Evolutionary conservation across 2,329 filamentous ascomycete genomes (phyloP), one percentile per base, ranked within the genome.

Genomic region (Stagonosporopsis chrysanthemi): DNA sequence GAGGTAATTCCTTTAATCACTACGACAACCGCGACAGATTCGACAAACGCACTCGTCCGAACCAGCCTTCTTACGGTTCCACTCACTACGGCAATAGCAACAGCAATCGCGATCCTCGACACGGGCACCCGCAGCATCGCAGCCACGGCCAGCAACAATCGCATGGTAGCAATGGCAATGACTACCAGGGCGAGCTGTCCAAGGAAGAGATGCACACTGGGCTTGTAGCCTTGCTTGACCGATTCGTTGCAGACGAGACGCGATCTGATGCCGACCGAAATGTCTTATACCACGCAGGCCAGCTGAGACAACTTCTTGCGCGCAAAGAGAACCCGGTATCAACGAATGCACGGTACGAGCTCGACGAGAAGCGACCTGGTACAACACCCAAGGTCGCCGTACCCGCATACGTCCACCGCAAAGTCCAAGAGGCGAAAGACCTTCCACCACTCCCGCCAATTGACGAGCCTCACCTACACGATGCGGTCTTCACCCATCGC

Each of bases 401-500:
- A 14, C 73, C 72, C 9, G 43, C 60, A 15, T 75, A 75, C 55
- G 53, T 73, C 28, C 49, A 66, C 24, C 63, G 66, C 52, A 68
- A 60, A 41, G 56, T 75, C 19, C 54, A 64, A 6, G 58, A 48
- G 8, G 74, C 81, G 3, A 62, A 68, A 15, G 60, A 75, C 1
- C 70, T 85, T 1, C 88, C 88, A 3, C 80, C 83, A 1, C 77
- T 92, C 1, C 90, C 90, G 3, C 71, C 78, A 9, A 84, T 92
- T 47, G 68, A 81, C 6, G 83, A 92, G 61, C 77, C 82, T 0
- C 75, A 79, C 22, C 80, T 93, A 17, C 85, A 88, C 65, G 78
- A 77, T 24, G 83, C 86, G 15, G 85, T 87, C 11, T 89, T 93
- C 67, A 91, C 84, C 1, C 91, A 94, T 66, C 78, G 58, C 6